Evolutionary conservation across 305 asterid species (phyloP).

Genomic region (Nicotiana rustica): DNA sequence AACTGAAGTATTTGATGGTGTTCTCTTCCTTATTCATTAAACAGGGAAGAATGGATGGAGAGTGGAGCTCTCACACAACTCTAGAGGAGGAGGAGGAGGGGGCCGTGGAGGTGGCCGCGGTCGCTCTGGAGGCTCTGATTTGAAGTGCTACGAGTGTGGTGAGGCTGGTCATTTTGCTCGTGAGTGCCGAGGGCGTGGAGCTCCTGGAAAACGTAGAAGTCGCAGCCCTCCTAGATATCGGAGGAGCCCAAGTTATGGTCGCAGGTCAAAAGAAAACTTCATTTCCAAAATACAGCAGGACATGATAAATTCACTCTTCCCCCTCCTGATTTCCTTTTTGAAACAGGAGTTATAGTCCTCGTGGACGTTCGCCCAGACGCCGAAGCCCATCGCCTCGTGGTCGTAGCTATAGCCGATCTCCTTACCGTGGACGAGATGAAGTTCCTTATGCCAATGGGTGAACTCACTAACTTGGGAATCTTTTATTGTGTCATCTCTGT

Average conservation of each 20-base stretch:
- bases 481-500: background rate
- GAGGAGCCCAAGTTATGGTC: slow-evolving; percentile 94
- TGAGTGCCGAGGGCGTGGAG: slow-evolving; percentile 76
- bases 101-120: slow-evolving; percentile 64
- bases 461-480: slow-evolving; percentile 27
- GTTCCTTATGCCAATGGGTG: slow-evolving; percentile 85
- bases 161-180: slow-evolving; percentile 99
- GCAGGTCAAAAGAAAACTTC: slow-evolving; percentile 60
- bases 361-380: slow-evolving; percentile 88
- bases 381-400: slow-evolving; percentile 79
- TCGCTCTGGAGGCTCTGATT: slow-evolving; percentile 81
- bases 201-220: slow-evolving; percentile 90
- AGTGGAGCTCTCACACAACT: slow-evolving; percentile 95
- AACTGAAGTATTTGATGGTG: background rate
- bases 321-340: slow-evolving; percentile 11
- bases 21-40: slow-evolving; percentile 29
- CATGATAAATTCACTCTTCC: background rate
- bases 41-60: slow-evolving; percentile 98
- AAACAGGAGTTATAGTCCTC: slow-evolving; percentile 89
- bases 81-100: slow-evolving; percentile 73
- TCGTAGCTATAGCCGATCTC: slow-evolving; percentile 86
- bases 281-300: background rate
- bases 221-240: slow-evolving; percentile 83
- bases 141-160: slow-evolving; percentile 96
- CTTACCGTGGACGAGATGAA: slow-evolving; percentile 88